Percentiles rank a stretch among this genome's conserved stretches.
phyloP scores from a whole-genome alignment of 306 rosid species.

The Glycine soja region DNA sequence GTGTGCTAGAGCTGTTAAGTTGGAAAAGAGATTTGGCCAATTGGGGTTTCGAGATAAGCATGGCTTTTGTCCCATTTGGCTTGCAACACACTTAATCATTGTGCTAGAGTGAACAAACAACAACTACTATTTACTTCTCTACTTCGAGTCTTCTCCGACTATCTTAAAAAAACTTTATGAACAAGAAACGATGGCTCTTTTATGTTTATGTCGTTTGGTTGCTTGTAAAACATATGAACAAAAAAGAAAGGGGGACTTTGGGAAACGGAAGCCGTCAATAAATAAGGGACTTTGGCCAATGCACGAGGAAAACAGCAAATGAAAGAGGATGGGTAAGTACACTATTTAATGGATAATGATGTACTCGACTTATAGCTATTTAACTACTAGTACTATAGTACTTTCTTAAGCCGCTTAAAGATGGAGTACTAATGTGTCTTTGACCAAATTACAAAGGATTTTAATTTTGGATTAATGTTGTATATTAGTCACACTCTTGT shows the following conservation, averaged over 20 bases:
- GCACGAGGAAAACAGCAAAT: constrained; percentile 16
- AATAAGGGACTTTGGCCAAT: constrained; percentile 6
- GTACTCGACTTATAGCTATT: neutral
- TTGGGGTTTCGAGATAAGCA: constrained; percentile 53
- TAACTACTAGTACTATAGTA: no score
- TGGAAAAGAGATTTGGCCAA: constrained; percentile 29
- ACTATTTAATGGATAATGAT: neutral
- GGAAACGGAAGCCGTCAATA: constrained; percentile 32
- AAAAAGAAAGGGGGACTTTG: neutral
- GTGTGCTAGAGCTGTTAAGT: constrained; percentile 58
- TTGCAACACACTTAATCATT: constrained; percentile 45
- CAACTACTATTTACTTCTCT: neutral
- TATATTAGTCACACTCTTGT: no score
- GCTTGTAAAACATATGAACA: neutral
- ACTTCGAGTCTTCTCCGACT: neutral
- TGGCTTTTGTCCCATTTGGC: constrained; percentile 51
- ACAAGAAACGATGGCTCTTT: constrained; percentile 21
- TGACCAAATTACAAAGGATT: neutral
- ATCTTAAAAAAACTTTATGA: constrained; percentile 6
- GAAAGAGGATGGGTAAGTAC: neutral
- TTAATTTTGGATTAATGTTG: constrained; percentile 5
- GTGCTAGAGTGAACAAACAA: neutral
- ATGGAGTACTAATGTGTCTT: neutral
- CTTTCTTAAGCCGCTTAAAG: neutral
- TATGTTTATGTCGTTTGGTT: constrained; percentile 33